Evolutionary conservation across 495 filamentous ascomycete species (phyloP).

Genomic region (Geoglossum glabrum): DNA sequence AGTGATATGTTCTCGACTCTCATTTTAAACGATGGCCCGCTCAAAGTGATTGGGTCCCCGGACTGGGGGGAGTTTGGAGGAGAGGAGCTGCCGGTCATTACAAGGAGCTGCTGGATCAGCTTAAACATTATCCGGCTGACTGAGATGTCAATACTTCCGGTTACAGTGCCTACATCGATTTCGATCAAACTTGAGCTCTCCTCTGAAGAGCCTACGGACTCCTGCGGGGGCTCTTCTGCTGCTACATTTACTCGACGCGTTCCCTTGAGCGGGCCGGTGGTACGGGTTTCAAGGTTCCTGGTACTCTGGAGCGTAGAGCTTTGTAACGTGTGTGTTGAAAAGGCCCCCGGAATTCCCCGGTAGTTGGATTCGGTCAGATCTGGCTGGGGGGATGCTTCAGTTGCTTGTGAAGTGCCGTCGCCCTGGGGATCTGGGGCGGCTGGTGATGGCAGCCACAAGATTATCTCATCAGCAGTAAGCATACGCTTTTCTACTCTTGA

Average conservation of each 20-base stretch:
- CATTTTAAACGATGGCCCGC: conserved; percentile 27
- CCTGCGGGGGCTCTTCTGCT: conserved; percentile 1
- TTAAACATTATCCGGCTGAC: conserved; percentile 12
- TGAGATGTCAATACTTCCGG: conserved; percentile 11
- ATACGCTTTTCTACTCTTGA: background rate
- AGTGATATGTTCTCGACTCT: conserved; percentile 32
- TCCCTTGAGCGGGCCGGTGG: background rate
- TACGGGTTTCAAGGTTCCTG: background rate
- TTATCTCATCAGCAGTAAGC: background rate
- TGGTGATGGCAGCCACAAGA: background rate
- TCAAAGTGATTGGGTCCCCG: conserved; percentile 4
- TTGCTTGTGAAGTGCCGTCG: background rate
- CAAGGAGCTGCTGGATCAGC: conserved; percentile 7
- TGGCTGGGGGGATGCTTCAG: background rate
- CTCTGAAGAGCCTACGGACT: background rate
- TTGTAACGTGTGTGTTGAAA: background rate
- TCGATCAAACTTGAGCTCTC: background rate
- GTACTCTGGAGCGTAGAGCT: background rate
- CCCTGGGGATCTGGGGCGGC: background rate
- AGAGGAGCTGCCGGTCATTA: background rate
- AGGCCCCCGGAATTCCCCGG: background rate
- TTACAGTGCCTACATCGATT: conserved; percentile 10
- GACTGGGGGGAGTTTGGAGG: background rate
- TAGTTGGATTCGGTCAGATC: background rate
- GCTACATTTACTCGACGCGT: background rate